Percentiles rank a stretch among this genome's conserved stretches.
Conservation (phyloP, 2,329 filamentous ascomycete species). For the Colletotrichum destructivum region DNA sequence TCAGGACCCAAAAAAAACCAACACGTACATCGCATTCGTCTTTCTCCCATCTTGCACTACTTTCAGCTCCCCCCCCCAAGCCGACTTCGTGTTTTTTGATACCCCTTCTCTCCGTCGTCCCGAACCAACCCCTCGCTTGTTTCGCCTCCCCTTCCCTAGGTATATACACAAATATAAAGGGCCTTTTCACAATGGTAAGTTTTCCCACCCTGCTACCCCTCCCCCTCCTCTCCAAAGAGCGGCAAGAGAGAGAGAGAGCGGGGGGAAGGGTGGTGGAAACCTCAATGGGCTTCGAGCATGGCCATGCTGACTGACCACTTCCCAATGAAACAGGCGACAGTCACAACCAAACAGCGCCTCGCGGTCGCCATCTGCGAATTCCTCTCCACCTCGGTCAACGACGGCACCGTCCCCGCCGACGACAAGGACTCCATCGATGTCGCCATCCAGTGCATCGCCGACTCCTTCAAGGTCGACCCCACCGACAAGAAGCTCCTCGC, state of each 20-base stretch:
- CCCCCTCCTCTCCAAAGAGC: too few species aligned
- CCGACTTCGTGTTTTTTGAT: background rate
- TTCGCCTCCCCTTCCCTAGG: background rate
- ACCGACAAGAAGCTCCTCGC: slow-evolving; percentile 79
- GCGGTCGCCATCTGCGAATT: slow-evolving; percentile 98
- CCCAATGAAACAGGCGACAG: slow-evolving; percentile 53
- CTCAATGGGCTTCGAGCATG: background rate
- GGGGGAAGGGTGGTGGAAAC: background rate
- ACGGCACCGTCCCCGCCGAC: slow-evolving; percentile 89
- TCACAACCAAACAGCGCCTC: slow-evolving; percentile 81
- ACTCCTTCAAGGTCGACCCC: slow-evolving; percentile 96
- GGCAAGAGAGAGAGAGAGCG: too few species aligned
- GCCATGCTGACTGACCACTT: slow-evolving; percentile 15
- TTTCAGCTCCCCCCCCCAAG: background rate
- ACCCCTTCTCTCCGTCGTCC: background rate
- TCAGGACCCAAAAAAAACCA: slow-evolving; percentile 7
- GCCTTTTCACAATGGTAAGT: slow-evolving; percentile 37
- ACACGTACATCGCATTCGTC: slow-evolving; percentile 6
- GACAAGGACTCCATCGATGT: slow-evolving; percentile 96
- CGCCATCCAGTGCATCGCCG: slow-evolving; percentile 92
- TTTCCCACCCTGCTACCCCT: too few species aligned
- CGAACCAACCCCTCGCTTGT: background rate
- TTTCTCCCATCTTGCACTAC: background rate
- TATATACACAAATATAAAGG: slow-evolving; percentile 2
- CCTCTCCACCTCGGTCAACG: slow-evolving; percentile 84